Conservation (phyloP, 192 early-diverging fungal species). For the Gaertneriomyces sp. region DNA sequence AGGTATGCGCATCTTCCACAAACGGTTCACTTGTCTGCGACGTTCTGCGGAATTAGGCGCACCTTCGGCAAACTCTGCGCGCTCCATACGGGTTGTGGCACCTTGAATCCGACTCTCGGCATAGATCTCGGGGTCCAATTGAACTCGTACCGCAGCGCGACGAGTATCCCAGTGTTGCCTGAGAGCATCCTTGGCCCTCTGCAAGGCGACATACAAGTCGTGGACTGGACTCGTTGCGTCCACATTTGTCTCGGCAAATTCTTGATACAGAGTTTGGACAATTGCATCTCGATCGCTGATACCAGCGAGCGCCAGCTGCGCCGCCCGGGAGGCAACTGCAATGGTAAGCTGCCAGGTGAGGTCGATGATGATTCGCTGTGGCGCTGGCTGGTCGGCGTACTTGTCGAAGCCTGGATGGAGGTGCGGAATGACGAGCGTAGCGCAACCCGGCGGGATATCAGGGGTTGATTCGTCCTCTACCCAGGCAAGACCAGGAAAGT, state of each 20-base stretch:
- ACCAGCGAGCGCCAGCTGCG: not conserved
- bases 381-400: slow-evolving; percentile 5
- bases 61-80: not conserved
- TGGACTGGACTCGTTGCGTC: not conserved
- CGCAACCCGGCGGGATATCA: not conserved
- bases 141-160: not conserved
- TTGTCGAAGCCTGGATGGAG: slow-evolving; percentile 18
- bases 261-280: not conserved
- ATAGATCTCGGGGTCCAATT: not conserved
- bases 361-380: slow-evolving; percentile 7
- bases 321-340: slow-evolving; percentile 1
- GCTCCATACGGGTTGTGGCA: not conserved
- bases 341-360: slow-evolving; percentile 13
- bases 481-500: slow-evolving; percentile 8
- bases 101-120: not conserved
- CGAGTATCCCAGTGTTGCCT: not conserved
- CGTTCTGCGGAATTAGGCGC: slow-evolving; percentile 1
- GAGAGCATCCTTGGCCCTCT: not conserved
- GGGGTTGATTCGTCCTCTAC: not conserved
- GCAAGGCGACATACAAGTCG: not conserved
- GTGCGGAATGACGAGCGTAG: slow-evolving; percentile 14
- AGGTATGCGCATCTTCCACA: slow-evolving; percentile 14
- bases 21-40: not conserved
- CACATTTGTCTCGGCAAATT: not conserved
- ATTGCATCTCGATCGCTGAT: not conserved